Evolutionary conservation across 2,329 filamentous ascomycete species (phyloP).

Genomic region (Claviceps citrina): DNA sequence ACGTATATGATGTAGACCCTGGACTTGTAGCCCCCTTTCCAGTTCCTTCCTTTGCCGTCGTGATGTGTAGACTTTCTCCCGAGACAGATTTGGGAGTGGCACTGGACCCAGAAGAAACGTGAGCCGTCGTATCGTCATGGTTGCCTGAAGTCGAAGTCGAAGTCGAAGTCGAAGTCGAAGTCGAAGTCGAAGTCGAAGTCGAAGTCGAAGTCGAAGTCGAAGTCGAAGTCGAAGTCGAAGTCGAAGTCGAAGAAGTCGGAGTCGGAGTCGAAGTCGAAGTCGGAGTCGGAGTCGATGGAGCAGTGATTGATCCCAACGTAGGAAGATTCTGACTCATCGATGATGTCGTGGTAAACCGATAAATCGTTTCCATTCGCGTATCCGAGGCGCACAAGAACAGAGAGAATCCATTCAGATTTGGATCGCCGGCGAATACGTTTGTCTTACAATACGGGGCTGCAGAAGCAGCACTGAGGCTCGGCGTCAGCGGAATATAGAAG

Average conservation of each 20-base stretch:
- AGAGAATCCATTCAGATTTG: conserved; percentile 8
- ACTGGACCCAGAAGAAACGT: neutral
- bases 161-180: neutral
- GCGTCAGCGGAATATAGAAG: neutral
- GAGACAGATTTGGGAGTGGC: neutral
- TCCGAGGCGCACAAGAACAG: conserved; percentile 11
- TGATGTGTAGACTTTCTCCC: neutral
- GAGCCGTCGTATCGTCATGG: neutral
- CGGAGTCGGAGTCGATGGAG: neutral
- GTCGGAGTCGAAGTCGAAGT: neutral
- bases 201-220: neutral
- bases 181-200: neutral
- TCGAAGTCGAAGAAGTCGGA: too few species aligned
- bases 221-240: neutral
- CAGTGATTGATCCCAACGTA: neutral
- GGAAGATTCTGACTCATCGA: neutral
- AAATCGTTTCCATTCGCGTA: conserved; percentile 9
- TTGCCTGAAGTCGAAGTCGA: neutral
- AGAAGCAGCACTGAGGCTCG: conserved; percentile 4
- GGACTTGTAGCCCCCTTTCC: neutral
- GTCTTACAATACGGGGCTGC: conserved; percentile 12
- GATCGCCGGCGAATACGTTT: conserved; percentile 8
- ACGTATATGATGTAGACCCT: neutral
- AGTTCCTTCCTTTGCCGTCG: neutral
- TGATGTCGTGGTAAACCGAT: conserved; percentile 7